A percentile compares a stretch with the other conserved stretches of the same genome.
These are phyloP conservation scores for Carex scoparia DNA, from an alignment of 176 grass and related monocot species.

Conservation along the genomic window DNA sequence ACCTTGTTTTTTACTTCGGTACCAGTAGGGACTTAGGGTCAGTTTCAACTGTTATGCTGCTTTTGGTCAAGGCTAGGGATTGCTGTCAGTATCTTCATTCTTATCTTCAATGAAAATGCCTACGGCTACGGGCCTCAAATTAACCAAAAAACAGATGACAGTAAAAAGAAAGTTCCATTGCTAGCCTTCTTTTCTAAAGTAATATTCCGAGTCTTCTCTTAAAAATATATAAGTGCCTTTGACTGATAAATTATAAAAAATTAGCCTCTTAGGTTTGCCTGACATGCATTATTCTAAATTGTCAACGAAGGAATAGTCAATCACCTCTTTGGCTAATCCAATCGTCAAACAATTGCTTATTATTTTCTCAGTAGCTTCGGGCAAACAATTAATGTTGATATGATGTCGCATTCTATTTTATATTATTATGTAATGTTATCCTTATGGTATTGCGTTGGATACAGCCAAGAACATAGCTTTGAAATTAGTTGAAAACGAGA, in stretches of 20 bases:
- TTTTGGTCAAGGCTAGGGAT: too few relatives aligned
- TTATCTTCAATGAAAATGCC: too few relatives aligned
- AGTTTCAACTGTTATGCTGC: too few relatives aligned
- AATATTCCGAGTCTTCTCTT: background rate
- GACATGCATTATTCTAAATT: background rate
- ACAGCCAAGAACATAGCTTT: background rate
- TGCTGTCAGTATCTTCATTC: too few relatives aligned
- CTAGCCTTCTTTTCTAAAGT: background rate
- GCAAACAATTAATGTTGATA: background rate
- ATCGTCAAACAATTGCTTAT: background rate
- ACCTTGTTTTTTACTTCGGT: too few relatives aligned
- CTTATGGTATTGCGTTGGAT: background rate
- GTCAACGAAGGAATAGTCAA: conserved; percentile 9
- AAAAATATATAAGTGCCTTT: background rate
- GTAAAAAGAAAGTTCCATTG: background rate
- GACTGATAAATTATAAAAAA: background rate
- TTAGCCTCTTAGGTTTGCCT: background rate
- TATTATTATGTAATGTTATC: background rate
- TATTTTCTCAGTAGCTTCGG: background rate
- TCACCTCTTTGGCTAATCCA: background rate
- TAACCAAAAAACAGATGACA: too few relatives aligned
- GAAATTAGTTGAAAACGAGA: background rate
- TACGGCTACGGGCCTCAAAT: too few relatives aligned
- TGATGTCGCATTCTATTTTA: background rate
- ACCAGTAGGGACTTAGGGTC: too few relatives aligned